A percentile compares a stretch with the other conserved stretches of the same genome.
phyloP scores from a whole-genome alignment of 345 rosid genomes.

The Brassica juncea region DNA sequence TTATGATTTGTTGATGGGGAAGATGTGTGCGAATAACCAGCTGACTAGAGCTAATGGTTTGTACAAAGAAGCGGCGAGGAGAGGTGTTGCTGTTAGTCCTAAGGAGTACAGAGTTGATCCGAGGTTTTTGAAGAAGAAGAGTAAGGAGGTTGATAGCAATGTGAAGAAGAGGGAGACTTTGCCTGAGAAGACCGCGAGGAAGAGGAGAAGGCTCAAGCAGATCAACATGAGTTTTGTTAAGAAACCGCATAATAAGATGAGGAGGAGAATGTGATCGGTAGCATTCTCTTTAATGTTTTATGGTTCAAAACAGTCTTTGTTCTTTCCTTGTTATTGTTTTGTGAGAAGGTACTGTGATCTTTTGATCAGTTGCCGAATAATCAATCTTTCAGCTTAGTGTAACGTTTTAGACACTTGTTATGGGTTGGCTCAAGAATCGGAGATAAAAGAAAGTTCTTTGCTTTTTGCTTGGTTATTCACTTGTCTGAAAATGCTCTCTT shows the following conservation, averaged over 20 bases:
- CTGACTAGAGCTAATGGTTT: constrained; percentile 75
- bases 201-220: constrained; percentile 78
- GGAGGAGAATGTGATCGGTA: background rate
- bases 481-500: background rate
- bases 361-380: background rate
- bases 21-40: constrained; percentile 67
- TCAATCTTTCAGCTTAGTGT: background rate
- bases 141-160: constrained; percentile 53
- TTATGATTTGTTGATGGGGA: constrained; percentile 80
- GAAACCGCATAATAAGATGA: constrained; percentile 58
- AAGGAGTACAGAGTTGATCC: constrained; percentile 71
- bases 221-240: constrained; percentile 48
- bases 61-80: constrained; percentile 63
- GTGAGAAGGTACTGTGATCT: background rate
- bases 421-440: background rate
- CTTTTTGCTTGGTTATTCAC: background rate
- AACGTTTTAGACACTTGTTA: background rate
- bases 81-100: constrained; percentile 68
- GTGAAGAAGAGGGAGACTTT: constrained; percentile 91
- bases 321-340: background rate
- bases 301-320: background rate
- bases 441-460: background rate
- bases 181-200: constrained; percentile 93
- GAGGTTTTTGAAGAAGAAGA: constrained; percentile 65
- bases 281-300: background rate